phyloP scores from a whole-genome alignment of 2,329 filamentous ascomycete species.

The Pseudodiploospora longispora region DNA sequence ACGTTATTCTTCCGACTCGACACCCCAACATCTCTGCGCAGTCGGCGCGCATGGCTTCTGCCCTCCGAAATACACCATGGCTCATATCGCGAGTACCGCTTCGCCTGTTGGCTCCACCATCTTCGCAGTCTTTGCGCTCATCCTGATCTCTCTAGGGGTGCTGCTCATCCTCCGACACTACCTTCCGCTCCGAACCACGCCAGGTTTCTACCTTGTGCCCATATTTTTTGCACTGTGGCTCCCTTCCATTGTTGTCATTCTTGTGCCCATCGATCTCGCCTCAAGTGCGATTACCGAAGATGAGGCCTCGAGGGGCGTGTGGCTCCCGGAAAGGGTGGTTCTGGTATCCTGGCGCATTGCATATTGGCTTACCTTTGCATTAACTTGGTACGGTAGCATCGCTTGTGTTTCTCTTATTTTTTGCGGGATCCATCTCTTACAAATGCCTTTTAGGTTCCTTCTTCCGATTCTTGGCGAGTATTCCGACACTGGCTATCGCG shows the following conservation, averaged over 20 bases:
- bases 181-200: conserved; percentile 81
- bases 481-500: conserved; percentile 85
- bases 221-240: conserved; percentile 95
- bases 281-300: conserved; percentile 71
- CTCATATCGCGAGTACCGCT: conserved; percentile 41
- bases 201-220: conserved; percentile 80
- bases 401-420: neutral
- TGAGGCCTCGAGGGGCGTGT: conserved; percentile 68
- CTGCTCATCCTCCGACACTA: conserved; percentile 83
- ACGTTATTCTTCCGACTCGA: too few species aligned
- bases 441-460: conserved; percentile 56
- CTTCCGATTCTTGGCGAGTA: conserved; percentile 92
- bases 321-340: conserved; percentile 70
- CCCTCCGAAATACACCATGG: conserved; percentile 33
- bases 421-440: neutral
- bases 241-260: conserved; percentile 80
- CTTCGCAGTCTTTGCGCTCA: conserved; percentile 65
- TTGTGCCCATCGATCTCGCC: conserved; percentile 92
- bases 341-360: conserved; percentile 89
- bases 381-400: conserved; percentile 66
- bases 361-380: conserved; percentile 92
- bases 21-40: too few species aligned
- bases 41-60: conserved; percentile 19
- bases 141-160: conserved; percentile 66
- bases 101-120: conserved; percentile 70